Conservation (phyloP, 768 basidiomycete species). For the Rhodotorula graminis region DNA sequence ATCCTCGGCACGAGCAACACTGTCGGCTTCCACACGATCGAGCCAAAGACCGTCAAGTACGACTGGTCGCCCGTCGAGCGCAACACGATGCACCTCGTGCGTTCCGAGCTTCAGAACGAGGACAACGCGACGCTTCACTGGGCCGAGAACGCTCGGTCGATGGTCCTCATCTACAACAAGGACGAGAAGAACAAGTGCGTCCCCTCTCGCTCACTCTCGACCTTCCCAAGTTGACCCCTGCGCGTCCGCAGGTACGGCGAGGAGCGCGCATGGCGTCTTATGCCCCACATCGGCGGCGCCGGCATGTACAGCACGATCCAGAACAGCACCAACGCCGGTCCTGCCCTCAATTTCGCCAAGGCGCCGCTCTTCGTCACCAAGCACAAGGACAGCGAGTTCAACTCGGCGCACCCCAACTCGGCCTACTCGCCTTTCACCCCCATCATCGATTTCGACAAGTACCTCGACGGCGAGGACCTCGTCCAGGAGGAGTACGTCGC, state of each 20-base stretch:
- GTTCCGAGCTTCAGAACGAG: conserved; percentile 33
- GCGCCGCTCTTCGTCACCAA: conserved; percentile 44
- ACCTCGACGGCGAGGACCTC: conserved; percentile 45
- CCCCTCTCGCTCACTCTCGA: background rate
- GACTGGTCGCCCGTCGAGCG: conserved; percentile 40
- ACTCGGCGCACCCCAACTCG: conserved; percentile 38
- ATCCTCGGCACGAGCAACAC: conserved; percentile 42
- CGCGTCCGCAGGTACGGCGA: conserved; percentile 38
- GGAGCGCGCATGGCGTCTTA: conserved; percentile 45
- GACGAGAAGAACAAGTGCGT: conserved; percentile 43
- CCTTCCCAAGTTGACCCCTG: too few relatives aligned
- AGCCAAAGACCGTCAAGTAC: conserved; percentile 26
- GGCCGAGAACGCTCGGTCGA: conserved; percentile 36
- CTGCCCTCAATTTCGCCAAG: conserved; percentile 40
- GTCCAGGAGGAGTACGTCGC: conserved; percentile 46
- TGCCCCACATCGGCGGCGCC: conserved; percentile 32
- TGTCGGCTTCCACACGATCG: conserved; percentile 37
- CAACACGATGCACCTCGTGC: conserved; percentile 42
- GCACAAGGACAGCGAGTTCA: conserved; percentile 43
- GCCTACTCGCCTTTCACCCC: conserved; percentile 42
- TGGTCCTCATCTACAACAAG: conserved; percentile 46
- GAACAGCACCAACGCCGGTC: conserved; percentile 44
- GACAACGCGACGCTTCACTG: conserved; percentile 42
- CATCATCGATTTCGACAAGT: conserved; percentile 45
- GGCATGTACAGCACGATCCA: conserved; percentile 43